Evolutionary conservation across 139 green algal species (phyloP).

Genomic region (Penium margaritaceum): DNA sequence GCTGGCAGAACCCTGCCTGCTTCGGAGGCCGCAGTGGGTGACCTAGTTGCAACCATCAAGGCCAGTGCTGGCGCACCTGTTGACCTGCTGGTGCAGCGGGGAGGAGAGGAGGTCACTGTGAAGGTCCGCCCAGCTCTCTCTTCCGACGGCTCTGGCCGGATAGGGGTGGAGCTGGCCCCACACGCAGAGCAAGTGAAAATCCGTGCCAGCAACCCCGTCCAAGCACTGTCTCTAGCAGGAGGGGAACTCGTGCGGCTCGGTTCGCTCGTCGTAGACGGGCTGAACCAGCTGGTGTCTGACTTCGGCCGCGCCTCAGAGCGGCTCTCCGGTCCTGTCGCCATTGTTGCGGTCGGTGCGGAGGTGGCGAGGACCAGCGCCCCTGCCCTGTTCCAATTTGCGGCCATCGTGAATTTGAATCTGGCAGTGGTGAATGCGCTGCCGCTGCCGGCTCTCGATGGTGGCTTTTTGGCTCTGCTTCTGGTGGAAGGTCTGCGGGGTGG

Average conservation of each 20-base stretch:
- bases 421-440: constrained; percentile 90
- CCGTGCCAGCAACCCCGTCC: constrained; percentile 19
- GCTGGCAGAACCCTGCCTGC: constrained; percentile 34
- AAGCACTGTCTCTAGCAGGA: constrained; percentile 42
- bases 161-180: constrained; percentile 76
- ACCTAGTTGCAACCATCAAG: constrained; percentile 42
- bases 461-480: constrained; percentile 79
- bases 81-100: constrained; percentile 17
- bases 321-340: constrained; percentile 85
- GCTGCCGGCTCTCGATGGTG: constrained; percentile 87
- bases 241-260: constrained; percentile 58
- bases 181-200: constrained; percentile 61
- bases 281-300: constrained; percentile 46
- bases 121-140: constrained; percentile 23
- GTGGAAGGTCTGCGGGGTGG: constrained; percentile 75
- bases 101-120: too few relatives aligned
- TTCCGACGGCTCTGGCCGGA: constrained; percentile 64
- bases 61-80: constrained; percentile 2
- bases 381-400: constrained; percentile 81
- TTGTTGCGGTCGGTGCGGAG: constrained; percentile 78
- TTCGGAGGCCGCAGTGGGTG: constrained; percentile 1
- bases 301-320: constrained; percentile 43
- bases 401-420: constrained; percentile 97
- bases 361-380: constrained; percentile 63
- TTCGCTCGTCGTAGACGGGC: constrained; percentile 45